These are phyloP conservation scores for Pyrus bretschneideri DNA, from an alignment of 306 rosid genomes.

Conservation along the genomic window DNA sequence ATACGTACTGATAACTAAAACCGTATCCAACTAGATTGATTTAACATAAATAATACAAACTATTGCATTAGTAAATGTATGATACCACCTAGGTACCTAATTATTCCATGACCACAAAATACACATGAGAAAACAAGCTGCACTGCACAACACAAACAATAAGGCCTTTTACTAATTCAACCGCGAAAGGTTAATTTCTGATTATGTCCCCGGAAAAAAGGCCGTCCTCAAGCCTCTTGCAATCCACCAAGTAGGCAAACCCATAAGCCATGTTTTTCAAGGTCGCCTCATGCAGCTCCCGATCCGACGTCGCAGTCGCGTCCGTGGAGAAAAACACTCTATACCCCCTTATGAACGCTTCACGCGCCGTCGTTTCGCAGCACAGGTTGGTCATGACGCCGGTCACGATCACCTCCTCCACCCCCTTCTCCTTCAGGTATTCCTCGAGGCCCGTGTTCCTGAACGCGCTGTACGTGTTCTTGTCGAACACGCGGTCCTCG, in stretches of 20 bases:
- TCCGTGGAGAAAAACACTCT: conserved; percentile 68
- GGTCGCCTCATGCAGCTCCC: conserved; percentile 60
- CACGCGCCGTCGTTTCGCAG: conserved; percentile 83
- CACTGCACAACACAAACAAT: no score
- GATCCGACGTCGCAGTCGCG: conserved; percentile 48
- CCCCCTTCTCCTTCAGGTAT: conserved; percentile 39
- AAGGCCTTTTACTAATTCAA: no score
- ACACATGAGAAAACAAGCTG: no score
- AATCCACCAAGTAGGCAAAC: conserved; percentile 58
- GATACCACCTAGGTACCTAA: no score
- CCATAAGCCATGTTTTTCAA: conserved; percentile 68
- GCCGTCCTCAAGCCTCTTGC: conserved; percentile 27
- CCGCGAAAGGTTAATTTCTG: no score
- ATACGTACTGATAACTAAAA: no score
- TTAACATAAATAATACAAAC: no score
- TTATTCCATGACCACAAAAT: no score
- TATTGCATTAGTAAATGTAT: no score
- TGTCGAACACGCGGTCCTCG: conserved; percentile 38
- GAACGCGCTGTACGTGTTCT: conserved; percentile 61
- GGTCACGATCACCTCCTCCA: conserved; percentile 61
- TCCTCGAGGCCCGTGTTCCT: conserved; percentile 41
- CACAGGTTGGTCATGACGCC: conserved; percentile 72
- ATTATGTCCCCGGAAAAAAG: not conserved
- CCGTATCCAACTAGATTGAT: no score
- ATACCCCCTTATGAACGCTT: conserved; percentile 50